Conservation (phyloP, 139 green algal species). For the Volvox reticuliferus region DNA sequence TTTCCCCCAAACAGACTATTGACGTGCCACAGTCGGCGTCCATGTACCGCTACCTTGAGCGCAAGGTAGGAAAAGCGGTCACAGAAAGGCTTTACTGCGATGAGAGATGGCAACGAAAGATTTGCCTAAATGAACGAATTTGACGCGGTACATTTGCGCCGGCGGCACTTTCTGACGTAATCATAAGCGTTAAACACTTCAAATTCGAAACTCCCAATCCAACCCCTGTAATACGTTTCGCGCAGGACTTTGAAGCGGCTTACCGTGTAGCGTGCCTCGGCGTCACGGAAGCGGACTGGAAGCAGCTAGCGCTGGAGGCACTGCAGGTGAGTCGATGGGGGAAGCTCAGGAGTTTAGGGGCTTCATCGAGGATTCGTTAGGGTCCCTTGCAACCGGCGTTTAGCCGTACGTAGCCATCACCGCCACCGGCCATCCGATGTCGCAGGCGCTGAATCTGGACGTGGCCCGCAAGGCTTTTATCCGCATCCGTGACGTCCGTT, state of each 20-base stretch:
- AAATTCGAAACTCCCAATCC: no score
- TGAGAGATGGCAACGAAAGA: no score
- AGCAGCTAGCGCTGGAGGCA: constrained; percentile 74
- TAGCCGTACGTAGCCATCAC: no score
- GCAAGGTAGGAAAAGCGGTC: constrained; percentile 38
- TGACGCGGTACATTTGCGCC: no score
- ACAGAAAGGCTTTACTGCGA: no score
- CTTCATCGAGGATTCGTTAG: no score
- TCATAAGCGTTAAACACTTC: no score
- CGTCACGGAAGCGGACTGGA: constrained; percentile 87
- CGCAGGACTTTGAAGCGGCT: constrained; percentile 66
- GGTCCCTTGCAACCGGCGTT: no score
- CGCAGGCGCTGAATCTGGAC: constrained; percentile 71
- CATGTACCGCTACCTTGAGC: constrained; percentile 71
- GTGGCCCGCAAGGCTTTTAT: constrained; percentile 85
- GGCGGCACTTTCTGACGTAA: no score
- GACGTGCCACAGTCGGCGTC: constrained; percentile 83
- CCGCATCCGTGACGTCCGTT: constrained; percentile 78
- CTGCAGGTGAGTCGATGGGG: constrained; percentile 55
- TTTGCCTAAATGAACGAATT: no score
- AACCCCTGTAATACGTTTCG: no score
- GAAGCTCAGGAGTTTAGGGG: neutral
- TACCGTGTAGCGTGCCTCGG: constrained; percentile 85
- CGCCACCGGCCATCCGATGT: neutral
- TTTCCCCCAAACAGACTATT: constrained; percentile 65